phyloP scores from a whole-genome alignment of 1,284 basidiomycete species.

The Apiotrichum siamense region DNA sequence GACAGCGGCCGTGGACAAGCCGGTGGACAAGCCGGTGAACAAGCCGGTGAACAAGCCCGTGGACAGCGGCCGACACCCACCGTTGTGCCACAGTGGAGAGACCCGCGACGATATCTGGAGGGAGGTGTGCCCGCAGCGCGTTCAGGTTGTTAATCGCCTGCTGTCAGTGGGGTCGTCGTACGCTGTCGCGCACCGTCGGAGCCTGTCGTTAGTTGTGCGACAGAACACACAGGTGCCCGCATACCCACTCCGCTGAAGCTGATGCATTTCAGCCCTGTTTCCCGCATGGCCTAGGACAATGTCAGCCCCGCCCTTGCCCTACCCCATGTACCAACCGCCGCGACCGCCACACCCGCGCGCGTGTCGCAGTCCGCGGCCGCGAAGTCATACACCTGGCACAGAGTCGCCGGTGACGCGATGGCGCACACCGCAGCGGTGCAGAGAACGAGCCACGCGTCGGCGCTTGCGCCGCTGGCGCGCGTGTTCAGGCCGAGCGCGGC shows the following conservation, averaged over 20 bases:
- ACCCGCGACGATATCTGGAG: not conserved
- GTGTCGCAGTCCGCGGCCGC: not conserved
- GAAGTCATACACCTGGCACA: conserved; percentile 1
- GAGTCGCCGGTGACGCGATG: not conserved
- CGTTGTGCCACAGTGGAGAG: not conserved
- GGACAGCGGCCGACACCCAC: not conserved
- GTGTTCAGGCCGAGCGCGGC: not conserved
- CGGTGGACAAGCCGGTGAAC: no score
- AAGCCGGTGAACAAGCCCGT: no score
- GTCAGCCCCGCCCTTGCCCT: not conserved
- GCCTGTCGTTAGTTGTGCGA: not conserved
- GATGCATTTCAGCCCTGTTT: not conserved
- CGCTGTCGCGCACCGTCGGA: not conserved
- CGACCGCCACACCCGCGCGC: not conserved
- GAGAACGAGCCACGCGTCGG: not conserved
- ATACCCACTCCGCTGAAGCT: not conserved
- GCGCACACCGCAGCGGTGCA: not conserved
- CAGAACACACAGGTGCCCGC: not conserved
- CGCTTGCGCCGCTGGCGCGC: not conserved
- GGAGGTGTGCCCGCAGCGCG: not conserved
- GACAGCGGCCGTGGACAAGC: no score
- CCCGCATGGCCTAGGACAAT: not conserved
- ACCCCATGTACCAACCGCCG: not conserved
- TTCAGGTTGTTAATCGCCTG: conserved; percentile 1
- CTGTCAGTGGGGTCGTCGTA: no score